Percentiles rank a stretch among this genome's conserved stretches.
phyloP scores from a whole-genome alignment of 768 basidiomycete species.

The Rhodotorula kratochvilovae region DNA sequence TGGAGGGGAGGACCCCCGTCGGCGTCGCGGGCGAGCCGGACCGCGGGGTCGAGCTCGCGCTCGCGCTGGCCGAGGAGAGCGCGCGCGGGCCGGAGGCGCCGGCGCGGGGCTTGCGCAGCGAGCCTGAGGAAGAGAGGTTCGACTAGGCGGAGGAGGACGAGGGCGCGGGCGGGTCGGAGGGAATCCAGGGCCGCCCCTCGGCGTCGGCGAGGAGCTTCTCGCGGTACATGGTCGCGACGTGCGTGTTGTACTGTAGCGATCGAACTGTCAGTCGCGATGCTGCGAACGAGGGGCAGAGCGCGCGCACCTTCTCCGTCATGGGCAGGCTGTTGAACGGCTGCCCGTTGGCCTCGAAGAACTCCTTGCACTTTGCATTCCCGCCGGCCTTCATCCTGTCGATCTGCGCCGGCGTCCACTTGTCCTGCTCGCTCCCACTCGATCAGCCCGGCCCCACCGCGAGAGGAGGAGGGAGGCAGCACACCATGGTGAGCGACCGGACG shows the following conservation, averaged over 20 bases:
- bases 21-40: slow-evolving; percentile 36
- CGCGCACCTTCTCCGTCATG: slow-evolving; percentile 58
- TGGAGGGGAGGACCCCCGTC: slow-evolving; percentile 52
- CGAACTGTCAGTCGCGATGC: slow-evolving; percentile 41
- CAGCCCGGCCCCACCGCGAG: not conserved
- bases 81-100: not conserved
- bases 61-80: not conserved
- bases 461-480: slow-evolving; percentile 60
- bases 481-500: slow-evolving; percentile 29
- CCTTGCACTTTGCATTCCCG: slow-evolving; percentile 74
- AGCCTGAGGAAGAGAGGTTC: slow-evolving; percentile 52
- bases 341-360: slow-evolving; percentile 72
- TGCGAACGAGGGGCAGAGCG: slow-evolving; percentile 31
- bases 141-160: slow-evolving; percentile 46
- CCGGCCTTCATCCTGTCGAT: slow-evolving; percentile 74
- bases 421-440: not conserved
- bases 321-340: slow-evolving; percentile 60
- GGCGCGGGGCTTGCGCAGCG: slow-evolving; percentile 32
- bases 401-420: slow-evolving; percentile 42
- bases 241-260: slow-evolving; percentile 73
- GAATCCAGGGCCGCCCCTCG: slow-evolving; percentile 72
- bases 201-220: slow-evolving; percentile 83
- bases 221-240: slow-evolving; percentile 90
- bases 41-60: not conserved
- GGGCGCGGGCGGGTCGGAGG: slow-evolving; percentile 62